Base-by-base conservation (phyloP, 2,329 filamentous ascomycete species). In the Venturia aucupariae region DNA sequence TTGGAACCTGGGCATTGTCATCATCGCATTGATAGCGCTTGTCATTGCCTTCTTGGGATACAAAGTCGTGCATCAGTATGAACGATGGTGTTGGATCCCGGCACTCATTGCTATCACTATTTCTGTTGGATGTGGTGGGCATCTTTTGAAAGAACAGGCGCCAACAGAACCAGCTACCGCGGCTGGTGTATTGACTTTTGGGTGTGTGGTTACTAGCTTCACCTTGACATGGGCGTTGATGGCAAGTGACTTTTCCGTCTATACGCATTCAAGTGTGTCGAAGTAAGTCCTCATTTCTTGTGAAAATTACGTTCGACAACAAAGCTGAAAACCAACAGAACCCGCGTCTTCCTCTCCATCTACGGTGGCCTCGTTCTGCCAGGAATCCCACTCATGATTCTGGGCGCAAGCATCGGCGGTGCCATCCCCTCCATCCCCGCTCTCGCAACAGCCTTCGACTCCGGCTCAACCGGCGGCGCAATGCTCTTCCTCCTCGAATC, bases 321-420 rank as follows among this genome's bases (percentile, higher is more conserved):
- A 30, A 7, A 8, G 30, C 38, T 19, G 22, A 13, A n/a, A 13
- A 46, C 4, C n/a, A 17, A 17, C 51, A 70, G 68, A 2, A 60
- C 71, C 42, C 74, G 75, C 60, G 75, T 86, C 65, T 85, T 85
- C 64, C 65, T 75, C 4, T 87, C 87, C 69, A 81, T 79, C 1
- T 87, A 84, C 70, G 68, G 78, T 15, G 85, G 86, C 11, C 78
- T 86, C 2, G 72, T 78, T 7, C 68, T 82, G 5, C 84, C 84
- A 0, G 83, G 83, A 0, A 76, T 85, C 44, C 76, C 83, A 0
- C 78, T 88, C 61, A 86, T 88, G 84, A 78, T 78, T 0, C 79
- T 88, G 0, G 86, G 86, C 7, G 83, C 85, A 11, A 85, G 85
- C n/a, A 85, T 88, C 54, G 84, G 81, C 22, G 84, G 84, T 7